A percentile compares a stretch with the other conserved stretches of the same genome.
phyloP scores from a whole-genome alignment of 2,329 filamentous ascomycete species.

The Pseudopyricularia javanii region DNA sequence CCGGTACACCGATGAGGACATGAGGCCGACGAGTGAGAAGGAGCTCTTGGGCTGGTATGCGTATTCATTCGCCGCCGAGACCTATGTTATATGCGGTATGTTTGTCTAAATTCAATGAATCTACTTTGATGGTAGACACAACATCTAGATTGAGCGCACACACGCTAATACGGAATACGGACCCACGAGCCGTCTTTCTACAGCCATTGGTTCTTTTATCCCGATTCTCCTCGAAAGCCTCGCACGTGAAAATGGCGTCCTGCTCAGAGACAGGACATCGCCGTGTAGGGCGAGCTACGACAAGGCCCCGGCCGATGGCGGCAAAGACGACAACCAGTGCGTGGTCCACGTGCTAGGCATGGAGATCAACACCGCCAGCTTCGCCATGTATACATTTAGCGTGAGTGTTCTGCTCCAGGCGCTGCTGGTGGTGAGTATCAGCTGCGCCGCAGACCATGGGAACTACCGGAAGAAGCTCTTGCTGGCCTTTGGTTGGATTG shows the following conservation, averaged over 20 bases:
- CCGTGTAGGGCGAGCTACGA: slow-evolving; percentile 59
- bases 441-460: slow-evolving; percentile 89
- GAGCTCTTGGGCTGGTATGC: slow-evolving; percentile 92
- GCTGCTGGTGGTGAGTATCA: slow-evolving; percentile 88
- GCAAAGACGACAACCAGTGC: slow-evolving; percentile 50
- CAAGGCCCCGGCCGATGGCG: slow-evolving; percentile 18
- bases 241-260: slow-evolving; percentile 80
- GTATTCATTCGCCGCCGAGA: slow-evolving; percentile 92
- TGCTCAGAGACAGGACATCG: slow-evolving; percentile 62
- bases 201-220: slow-evolving; percentile 63
- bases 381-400: slow-evolving; percentile 96
- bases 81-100: slow-evolving; percentile 88
- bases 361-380: slow-evolving; percentile 90
- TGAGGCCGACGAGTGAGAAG: slow-evolving; percentile 71
- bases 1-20: slow-evolving; percentile 74
- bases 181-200: neutral
- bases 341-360: slow-evolving; percentile 70
- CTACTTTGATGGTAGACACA: neutral
- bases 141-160: neutral
- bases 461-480: slow-evolving; percentile 82
- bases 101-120: too few relatives aligned
- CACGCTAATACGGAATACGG: neutral
- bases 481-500: slow-evolving; percentile 71
- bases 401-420: slow-evolving; percentile 83
- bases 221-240: slow-evolving; percentile 91